These are phyloP conservation scores for Cokeromyces recurvatus DNA, from an alignment of 371 early-diverging fungal species.

Conservation along the genomic window DNA sequence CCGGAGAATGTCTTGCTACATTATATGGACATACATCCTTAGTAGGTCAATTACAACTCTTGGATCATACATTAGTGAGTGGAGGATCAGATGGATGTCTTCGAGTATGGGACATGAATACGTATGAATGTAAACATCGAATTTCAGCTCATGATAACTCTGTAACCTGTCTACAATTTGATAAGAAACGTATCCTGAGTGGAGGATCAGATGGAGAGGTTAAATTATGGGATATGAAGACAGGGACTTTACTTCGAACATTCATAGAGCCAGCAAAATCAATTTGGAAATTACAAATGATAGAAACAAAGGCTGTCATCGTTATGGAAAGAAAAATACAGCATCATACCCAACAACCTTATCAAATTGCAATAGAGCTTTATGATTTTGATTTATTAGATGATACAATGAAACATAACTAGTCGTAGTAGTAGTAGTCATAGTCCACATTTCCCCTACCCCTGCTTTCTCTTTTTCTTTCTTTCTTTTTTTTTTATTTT, in stretches of 20 bases:
- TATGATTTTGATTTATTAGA: constrained; percentile 35
- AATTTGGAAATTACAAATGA: constrained; percentile 56
- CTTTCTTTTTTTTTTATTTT: not conserved
- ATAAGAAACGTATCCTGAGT: constrained; percentile 69
- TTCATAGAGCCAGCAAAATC: constrained; percentile 53
- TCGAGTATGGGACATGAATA: constrained; percentile 74
- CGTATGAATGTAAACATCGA: constrained; percentile 53
- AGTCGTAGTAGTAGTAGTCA: too few species aligned
- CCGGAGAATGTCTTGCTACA: constrained; percentile 48
- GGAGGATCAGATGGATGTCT: constrained; percentile 85
- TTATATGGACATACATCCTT: constrained; percentile 78
- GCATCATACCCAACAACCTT: too few species aligned
- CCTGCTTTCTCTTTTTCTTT: not conserved
- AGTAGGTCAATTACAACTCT: constrained; percentile 65
- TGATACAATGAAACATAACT: not conserved
- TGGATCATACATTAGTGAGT: constrained; percentile 63
- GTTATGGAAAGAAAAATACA: constrained; percentile 39
- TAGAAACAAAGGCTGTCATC: constrained; percentile 53
- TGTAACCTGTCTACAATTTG: constrained; percentile 81
- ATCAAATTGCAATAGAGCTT: constrained; percentile 34
- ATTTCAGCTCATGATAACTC: constrained; percentile 78
- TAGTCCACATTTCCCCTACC: not conserved
- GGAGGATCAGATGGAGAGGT: constrained; percentile 83
- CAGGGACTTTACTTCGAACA: constrained; percentile 65
- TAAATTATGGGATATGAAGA: constrained; percentile 76